A percentile compares a stretch with the other conserved stretches of the same genome.
phyloP scores from a whole-genome alignment of 768 basidiomycete species.

The Auricularia cornea region DNA sequence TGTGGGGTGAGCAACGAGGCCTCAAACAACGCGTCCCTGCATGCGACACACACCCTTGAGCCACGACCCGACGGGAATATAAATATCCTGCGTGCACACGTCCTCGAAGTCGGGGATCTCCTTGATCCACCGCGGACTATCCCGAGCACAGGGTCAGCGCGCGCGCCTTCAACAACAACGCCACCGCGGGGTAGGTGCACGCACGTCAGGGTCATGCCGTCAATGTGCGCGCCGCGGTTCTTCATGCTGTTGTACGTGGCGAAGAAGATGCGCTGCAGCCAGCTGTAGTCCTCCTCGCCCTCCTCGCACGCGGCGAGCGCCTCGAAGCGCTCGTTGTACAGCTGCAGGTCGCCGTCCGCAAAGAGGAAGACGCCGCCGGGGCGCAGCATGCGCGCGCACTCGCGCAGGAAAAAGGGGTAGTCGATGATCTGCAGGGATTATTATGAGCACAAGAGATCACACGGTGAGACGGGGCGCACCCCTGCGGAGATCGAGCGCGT shows the following conservation, averaged over 20 bases:
- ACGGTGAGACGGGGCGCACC: slow-evolving; percentile 11
- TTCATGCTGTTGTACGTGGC: slow-evolving; percentile 27
- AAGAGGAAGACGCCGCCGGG: slow-evolving; percentile 24
- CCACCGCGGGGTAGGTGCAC: not conserved
- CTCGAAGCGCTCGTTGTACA: slow-evolving; percentile 22
- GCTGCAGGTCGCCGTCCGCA: slow-evolving; percentile 26
- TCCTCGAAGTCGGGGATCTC: slow-evolving; percentile 14
- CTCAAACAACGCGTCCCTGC: not conserved
- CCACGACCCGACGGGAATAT: slow-evolving; percentile 26
- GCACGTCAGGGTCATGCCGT: not conserved
- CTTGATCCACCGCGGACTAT: slow-evolving; percentile 4
- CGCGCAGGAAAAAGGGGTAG: slow-evolving; percentile 19
- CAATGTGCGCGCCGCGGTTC: slow-evolving; percentile 12
- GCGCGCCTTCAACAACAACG: slow-evolving; percentile 3
- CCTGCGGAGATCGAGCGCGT: slow-evolving; percentile 22
- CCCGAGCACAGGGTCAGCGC: slow-evolving; percentile 18
- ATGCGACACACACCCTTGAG: slow-evolving; percentile 17
- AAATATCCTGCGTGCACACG: slow-evolving; percentile 24
- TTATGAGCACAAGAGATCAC: not conserved
- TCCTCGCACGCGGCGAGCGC: slow-evolving; percentile 18
- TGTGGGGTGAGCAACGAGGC: no score
- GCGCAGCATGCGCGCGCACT: slow-evolving; percentile 19
- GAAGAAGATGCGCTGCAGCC: slow-evolving; percentile 21
- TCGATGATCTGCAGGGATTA: slow-evolving; percentile 20
- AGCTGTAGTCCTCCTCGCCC: slow-evolving; percentile 16